Percentiles rank a stretch among this genome's conserved stretches.
phyloP scores from a whole-genome alignment of 306 rosid species.

The Cucurbita maxima region DNA sequence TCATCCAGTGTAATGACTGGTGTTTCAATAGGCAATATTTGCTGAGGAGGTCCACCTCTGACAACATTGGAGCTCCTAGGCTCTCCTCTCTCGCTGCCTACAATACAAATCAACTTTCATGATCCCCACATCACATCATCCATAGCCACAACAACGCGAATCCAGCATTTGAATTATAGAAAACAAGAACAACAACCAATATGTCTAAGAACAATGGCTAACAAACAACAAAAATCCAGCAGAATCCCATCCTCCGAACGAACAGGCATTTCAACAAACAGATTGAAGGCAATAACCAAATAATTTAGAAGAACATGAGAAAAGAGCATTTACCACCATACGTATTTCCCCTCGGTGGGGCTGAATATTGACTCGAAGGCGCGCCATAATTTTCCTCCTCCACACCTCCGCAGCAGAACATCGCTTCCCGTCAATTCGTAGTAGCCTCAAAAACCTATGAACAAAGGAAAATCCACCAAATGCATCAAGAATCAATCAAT shows the following conservation, averaged over 20 bases:
- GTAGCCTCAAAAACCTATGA: slow-evolving; percentile 30
- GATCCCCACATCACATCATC: neutral
- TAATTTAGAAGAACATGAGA: neutral
- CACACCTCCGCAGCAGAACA: slow-evolving; percentile 63
- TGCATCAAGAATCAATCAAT: neutral
- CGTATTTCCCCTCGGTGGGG: slow-evolving; percentile 41
- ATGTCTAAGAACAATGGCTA: neutral
- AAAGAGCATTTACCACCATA: slow-evolving; percentile 13
- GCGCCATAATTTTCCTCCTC: slow-evolving; percentile 53
- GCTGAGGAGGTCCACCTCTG: slow-evolving; percentile 56
- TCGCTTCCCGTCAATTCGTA: slow-evolving; percentile 30
- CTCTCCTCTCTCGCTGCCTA: slow-evolving; percentile 74
- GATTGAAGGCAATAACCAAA: neutral
- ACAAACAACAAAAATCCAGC: neutral
- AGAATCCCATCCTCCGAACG: neutral
- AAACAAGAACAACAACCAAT: neutral
- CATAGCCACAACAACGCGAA: neutral
- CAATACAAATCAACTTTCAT: neutral
- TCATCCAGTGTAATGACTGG: slow-evolving; percentile 58
- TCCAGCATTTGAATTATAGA: neutral
- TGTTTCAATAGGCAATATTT: slow-evolving; percentile 63
- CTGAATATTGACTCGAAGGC: slow-evolving; percentile 36
- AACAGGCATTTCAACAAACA: neutral
- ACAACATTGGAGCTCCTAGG: slow-evolving; percentile 46
- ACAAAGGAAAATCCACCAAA: slow-evolving; percentile 13